Evolutionary conservation across 2,329 filamentous ascomycete species (phyloP).

Genomic region (Clonostachys sp.): DNA sequence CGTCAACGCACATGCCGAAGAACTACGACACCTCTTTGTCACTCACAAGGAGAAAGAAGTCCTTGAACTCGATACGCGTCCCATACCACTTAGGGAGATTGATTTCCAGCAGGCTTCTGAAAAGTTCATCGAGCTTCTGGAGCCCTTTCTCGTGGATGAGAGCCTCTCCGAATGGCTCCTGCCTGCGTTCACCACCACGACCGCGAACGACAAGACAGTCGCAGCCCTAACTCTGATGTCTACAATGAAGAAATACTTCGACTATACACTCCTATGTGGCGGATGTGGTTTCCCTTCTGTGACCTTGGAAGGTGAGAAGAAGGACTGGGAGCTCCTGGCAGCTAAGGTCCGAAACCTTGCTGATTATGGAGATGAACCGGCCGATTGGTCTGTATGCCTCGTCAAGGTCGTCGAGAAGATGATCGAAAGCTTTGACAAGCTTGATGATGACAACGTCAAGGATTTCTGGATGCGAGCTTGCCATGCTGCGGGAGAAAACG

Average conservation of each 20-base stretch:
- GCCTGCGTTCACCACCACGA: conserved; percentile 47
- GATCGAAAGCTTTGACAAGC: conserved; percentile 25
- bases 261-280: conserved; percentile 13
- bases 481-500: background rate
- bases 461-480: conserved; percentile 28
- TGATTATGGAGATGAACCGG: conserved; percentile 23
- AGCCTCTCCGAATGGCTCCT: conserved; percentile 40
- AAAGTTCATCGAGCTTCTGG: conserved; percentile 30
- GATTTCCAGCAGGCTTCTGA: conserved; percentile 18
- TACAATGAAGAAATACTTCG: conserved; percentile 43
- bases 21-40: conserved; percentile 34
- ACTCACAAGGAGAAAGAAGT: conserved; percentile 24
- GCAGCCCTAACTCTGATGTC: conserved; percentile 46
- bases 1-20: conserved; percentile 38
- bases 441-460: conserved; percentile 12
- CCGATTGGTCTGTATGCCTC: conserved; percentile 9
- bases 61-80: conserved; percentile 3
- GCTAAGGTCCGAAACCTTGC: conserved; percentile 18
- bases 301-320: conserved; percentile 39
- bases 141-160: conserved; percentile 31
- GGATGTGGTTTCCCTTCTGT: conserved; percentile 46
- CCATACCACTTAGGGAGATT: background rate
- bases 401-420: conserved; percentile 25
- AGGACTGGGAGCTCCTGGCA: conserved; percentile 36
- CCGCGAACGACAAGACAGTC: conserved; percentile 30